Base-by-base conservation (phyloP, 2,329 filamentous ascomycete species). In the Arthroderma sp. region DNA sequence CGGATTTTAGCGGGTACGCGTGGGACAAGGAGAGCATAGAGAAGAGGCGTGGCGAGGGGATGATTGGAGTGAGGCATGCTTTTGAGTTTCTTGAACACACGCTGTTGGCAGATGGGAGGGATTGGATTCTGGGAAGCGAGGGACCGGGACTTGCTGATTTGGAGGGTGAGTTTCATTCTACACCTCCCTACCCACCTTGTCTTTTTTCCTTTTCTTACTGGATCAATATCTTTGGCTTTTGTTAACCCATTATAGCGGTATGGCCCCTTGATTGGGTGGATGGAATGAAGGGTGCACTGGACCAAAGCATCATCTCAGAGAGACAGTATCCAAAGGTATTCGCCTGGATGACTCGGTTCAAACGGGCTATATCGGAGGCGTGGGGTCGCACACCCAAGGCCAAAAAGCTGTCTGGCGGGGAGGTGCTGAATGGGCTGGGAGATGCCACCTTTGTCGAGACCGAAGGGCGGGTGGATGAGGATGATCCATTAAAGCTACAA, bases 221-320 rank as follows among this genome's bases (percentile, higher is more conserved):
- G 29, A 6, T 31, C 34, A 28, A 41, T 22, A 33, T 41, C 15
- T 8, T 9, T 41, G 32, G 39, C 39, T 32, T 33, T 41, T 29
- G n/a, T 38, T 27, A 31, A 31, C 36, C 27, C n/a, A 15, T 47
- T 36, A 40, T 46, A 72, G 68, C 73, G 37, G 63, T 81, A 8
- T 85, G 78, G 78, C 70, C 74, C 0, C 71, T 85, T 51, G 72
- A 80, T 59, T 86, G 82, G 82, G 60, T 84, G 1, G 58, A 62
- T 2, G 63, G 61, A 7, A 64, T 83, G 39, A 71, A 71, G 8
- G 72, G 72, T 4, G 72, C 73, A 9, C 66, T 83, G 39, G 72
- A 75, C 3, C 47, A 63, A 40, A 66, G 72, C 15, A 53, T 69
- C 5, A 70, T 85, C 49, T 73, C 72, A 2, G 55, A 64, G 9